phyloP scores from a whole-genome alignment of 2,329 filamentous ascomycete species.

The Paracamarosporium sp. region DNA sequence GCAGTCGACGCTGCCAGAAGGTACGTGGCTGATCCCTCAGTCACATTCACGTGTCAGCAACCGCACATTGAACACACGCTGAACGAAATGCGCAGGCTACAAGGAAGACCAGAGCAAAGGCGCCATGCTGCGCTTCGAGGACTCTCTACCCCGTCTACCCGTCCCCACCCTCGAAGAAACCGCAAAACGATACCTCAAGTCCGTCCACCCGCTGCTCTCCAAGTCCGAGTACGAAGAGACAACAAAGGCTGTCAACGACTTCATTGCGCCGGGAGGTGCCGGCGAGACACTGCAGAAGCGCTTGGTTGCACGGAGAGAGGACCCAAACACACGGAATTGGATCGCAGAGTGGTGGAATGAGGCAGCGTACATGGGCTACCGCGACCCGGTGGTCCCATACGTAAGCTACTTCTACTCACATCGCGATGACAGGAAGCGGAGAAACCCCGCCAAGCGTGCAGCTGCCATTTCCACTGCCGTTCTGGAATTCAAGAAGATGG shows the following conservation, averaged over 20 bases:
- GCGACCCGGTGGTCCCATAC: conserved; percentile 95
- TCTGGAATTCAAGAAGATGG: conserved; percentile 93
- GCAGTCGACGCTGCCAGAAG: conserved; percentile 54
- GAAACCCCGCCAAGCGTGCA: conserved; percentile 89
- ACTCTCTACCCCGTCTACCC: conserved; percentile 80
- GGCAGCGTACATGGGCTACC: conserved; percentile 87
- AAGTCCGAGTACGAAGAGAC: conserved; percentile 72
- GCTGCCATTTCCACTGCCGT: conserved; percentile 86
- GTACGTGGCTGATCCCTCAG: conserved; percentile 37
- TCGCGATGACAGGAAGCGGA: conserved; percentile 86
- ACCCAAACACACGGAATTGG: conserved; percentile 90
- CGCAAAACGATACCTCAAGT: conserved; percentile 79
- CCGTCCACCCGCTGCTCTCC: conserved; percentile 76
- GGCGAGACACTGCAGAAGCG: conserved; percentile 88
- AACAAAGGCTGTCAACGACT: conserved; percentile 63
- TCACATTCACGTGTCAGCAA: conserved; percentile 20
- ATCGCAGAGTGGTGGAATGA: conserved; percentile 99
- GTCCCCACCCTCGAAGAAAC: conserved; percentile 86
- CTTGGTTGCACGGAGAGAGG: conserved; percentile 77
- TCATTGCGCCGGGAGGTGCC: conserved; percentile 71
- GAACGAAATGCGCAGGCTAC: conserved; percentile 64
- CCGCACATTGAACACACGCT: background rate
- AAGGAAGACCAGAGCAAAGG: conserved; percentile 81
- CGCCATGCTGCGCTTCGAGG: conserved; percentile 82
- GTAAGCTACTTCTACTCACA: conserved; percentile 99